These are phyloP conservation scores for Termitomyces sp. DNA, from an alignment of 768 basidiomycete genomes.

Conservation along the genomic window DNA sequence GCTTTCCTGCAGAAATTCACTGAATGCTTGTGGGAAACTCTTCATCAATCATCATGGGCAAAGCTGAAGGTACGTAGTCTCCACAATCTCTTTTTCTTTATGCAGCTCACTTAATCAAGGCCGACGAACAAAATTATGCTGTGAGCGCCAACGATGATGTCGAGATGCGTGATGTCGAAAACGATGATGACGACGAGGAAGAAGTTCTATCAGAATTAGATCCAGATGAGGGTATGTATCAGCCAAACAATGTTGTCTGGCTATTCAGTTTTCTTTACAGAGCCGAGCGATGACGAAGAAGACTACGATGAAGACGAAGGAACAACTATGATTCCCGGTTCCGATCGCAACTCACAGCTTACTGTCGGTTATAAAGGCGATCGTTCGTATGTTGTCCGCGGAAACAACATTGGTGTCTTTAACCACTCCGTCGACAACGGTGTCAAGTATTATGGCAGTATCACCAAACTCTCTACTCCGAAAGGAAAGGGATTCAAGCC, in stretches of 20 bases:
- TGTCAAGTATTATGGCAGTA: constrained; percentile 84
- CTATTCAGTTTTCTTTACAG: constrained; percentile 20
- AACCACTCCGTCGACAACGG: constrained; percentile 62
- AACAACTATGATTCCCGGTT: constrained; percentile 35
- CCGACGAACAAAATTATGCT: constrained; percentile 86
- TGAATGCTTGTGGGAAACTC: constrained; percentile 73
- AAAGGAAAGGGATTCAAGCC: constrained; percentile 86
- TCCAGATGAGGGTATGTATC: constrained; percentile 48
- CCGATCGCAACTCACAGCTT: constrained; percentile 80
- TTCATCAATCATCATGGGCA: constrained; percentile 67
- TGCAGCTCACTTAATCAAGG: constrained; percentile 28
- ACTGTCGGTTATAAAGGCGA: constrained; percentile 96
- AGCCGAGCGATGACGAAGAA: constrained; percentile 36
- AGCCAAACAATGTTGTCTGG: background rate
- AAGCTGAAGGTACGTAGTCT: constrained; percentile 65
- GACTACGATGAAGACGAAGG: constrained; percentile 39
- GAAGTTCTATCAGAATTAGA: constrained; percentile 68
- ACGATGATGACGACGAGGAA: constrained; percentile 77
- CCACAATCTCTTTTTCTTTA: background rate
- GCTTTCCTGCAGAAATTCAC: constrained; percentile 61
- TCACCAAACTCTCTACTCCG: constrained; percentile 73
- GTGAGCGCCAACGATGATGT: constrained; percentile 78
- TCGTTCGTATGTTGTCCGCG: constrained; percentile 88
- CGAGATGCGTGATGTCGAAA: constrained; percentile 77
- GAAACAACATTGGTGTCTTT: constrained; percentile 90